Conservation (phyloP, 202 grass and related monocot species). For the Brachypodium distachyon region DNA sequence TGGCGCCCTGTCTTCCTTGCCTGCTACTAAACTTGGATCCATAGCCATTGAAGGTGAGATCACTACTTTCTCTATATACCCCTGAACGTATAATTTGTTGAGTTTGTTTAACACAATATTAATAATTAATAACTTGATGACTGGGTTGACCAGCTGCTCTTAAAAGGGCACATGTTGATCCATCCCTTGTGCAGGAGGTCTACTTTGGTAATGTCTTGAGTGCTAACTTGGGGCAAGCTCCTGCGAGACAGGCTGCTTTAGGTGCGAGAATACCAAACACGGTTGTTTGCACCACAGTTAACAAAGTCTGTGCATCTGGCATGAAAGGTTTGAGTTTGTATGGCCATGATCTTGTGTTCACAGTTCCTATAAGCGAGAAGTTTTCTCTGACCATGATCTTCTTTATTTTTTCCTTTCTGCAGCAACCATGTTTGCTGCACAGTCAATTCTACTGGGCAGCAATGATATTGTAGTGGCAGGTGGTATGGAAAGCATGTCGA, state of each 20-base stretch:
- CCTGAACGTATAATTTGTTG: neutral
- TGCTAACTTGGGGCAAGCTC: conserved; percentile 94
- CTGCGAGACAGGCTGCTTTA: conserved; percentile 78
- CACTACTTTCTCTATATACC: neutral
- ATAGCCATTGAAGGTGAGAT: conserved; percentile 57
- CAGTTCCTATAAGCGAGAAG: neutral
- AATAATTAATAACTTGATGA: conserved; percentile 5
- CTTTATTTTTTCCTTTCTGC: conserved; percentile 8
- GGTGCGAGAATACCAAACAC: conserved; percentile 85
- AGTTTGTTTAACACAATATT: neutral
- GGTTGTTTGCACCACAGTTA: conserved; percentile 76
- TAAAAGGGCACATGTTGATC: conserved; percentile 59
- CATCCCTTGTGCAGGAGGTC: conserved; percentile 81
- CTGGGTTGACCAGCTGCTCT: conserved; percentile 48
- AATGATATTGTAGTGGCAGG: conserved; percentile 90
- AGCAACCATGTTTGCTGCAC: conserved; percentile 84
- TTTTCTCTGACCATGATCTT: neutral
- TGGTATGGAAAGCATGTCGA: conserved; percentile 99
- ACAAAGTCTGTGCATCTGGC: conserved; percentile 95
- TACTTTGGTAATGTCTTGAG: conserved; percentile 90
- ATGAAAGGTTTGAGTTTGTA: conserved; percentile 69
- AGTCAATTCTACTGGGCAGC: conserved; percentile 77
- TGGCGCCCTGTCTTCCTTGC: conserved; percentile 57
- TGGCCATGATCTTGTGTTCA: neutral
- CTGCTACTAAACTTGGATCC: conserved; percentile 87